Percentiles rank a stretch among this genome's conserved stretches.
phyloP scores from a whole-genome alignment of 371 early-diverging fungal genomes.

The Apophysomyces elegans region DNA sequence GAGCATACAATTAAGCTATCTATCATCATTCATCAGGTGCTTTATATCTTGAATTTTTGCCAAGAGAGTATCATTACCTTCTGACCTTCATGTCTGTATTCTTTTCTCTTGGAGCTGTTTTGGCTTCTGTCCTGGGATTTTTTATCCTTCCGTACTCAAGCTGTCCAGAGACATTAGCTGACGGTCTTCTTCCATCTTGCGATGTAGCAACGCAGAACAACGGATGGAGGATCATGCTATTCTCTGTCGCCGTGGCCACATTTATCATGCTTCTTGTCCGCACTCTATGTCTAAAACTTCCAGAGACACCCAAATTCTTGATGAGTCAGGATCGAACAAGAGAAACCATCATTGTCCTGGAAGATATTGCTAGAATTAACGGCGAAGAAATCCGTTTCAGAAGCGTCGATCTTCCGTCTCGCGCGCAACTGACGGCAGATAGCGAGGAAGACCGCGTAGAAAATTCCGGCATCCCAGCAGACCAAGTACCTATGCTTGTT shows the following conservation, averaged over 20 bases:
- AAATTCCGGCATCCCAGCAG: neutral
- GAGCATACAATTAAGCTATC: neutral
- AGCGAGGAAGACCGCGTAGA: slow-evolving; percentile 10
- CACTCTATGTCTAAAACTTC: slow-evolving; percentile 66
- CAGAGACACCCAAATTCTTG: slow-evolving; percentile 84
- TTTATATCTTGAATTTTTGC: slow-evolving; percentile 84
- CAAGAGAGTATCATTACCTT: slow-evolving; percentile 76
- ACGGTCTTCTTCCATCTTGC: slow-evolving; percentile 39
- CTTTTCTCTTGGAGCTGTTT: slow-evolving; percentile 84
- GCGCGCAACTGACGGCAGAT: neutral
- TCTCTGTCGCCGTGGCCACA: slow-evolving; percentile 60
- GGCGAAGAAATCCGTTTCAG: slow-evolving; percentile 46
- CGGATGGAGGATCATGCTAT: slow-evolving; percentile 81
- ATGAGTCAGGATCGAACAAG: slow-evolving; percentile 65
- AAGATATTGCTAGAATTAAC: slow-evolving; percentile 77
- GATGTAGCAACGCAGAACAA: slow-evolving; percentile 63
- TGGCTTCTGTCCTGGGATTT: slow-evolving; percentile 71
- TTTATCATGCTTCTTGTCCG: slow-evolving; percentile 73
- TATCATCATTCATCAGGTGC: slow-evolving; percentile 57
- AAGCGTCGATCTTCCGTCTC: slow-evolving; percentile 30
- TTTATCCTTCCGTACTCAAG: slow-evolving; percentile 67
- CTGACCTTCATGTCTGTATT: slow-evolving; percentile 86
- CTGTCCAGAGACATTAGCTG: slow-evolving; percentile 57
- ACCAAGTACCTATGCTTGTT: slow-evolving; percentile 6
- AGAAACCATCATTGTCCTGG: slow-evolving; percentile 77